phyloP scores from a whole-genome alignment of 1,284 basidiomycete genomes.

The Fistulina hepatica region DNA sequence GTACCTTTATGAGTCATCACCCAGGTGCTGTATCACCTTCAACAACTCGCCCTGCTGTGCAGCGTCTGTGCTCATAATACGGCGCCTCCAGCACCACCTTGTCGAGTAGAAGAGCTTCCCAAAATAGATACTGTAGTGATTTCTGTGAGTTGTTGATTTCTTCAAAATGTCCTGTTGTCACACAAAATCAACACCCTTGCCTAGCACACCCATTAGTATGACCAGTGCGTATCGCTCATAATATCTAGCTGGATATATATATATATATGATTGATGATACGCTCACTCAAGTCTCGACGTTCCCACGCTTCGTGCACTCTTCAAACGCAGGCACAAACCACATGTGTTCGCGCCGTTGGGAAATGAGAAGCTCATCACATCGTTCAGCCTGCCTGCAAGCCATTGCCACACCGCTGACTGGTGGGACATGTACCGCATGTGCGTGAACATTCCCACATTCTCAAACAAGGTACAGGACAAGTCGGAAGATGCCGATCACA shows the following conservation, averaged over 20 bases:
- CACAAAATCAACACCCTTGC: background rate
- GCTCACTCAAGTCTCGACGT: conserved; percentile 32
- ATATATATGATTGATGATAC: conserved; percentile 1
- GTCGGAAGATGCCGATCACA: conserved; percentile 19
- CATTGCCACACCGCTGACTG: conserved; percentile 56
- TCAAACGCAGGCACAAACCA: conserved; percentile 27
- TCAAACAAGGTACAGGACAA: background rate
- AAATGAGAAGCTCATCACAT: conserved; percentile 40
- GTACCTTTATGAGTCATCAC: no score
- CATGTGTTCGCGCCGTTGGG: conserved; percentile 52
- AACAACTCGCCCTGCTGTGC: no score
- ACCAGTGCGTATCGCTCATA: conserved; percentile 52
- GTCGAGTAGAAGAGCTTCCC: conserved; percentile 48
- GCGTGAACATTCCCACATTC: background rate
- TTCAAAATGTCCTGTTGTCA: background rate
- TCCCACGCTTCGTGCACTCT: conserved; percentile 17
- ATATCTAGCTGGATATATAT: background rate
- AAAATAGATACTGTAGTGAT: conserved; percentile 56
- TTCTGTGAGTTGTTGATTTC: conserved; percentile 21
- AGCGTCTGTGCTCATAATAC: background rate
- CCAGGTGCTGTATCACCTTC: no score
- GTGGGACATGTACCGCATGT: conserved; percentile 45
- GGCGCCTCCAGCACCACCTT: conserved; percentile 35
- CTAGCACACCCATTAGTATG: conserved; percentile 44
- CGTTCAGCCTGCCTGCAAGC: conserved; percentile 27